These are phyloP conservation scores for Galerina sulciceps DNA, from an alignment of 768 basidiomycete species.

Conservation along the genomic window DNA sequence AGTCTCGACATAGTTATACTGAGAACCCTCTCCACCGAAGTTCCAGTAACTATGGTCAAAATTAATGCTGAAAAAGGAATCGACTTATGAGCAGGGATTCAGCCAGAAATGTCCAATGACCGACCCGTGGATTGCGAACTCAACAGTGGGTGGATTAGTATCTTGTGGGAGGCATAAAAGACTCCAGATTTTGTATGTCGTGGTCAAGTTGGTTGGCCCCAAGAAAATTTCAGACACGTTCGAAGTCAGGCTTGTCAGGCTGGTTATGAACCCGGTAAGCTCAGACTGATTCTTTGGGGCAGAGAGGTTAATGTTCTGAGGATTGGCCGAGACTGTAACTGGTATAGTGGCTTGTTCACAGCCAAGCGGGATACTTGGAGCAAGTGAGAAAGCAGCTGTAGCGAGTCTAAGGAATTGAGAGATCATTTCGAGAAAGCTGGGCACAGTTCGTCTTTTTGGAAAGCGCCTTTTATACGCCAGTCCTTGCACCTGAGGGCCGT, in stretches of 20 bases:
- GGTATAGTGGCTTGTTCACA: constrained; percentile 4
- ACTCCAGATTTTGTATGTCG: constrained; percentile 12
- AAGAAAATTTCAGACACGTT: constrained; percentile 1
- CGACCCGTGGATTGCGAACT: constrained; percentile 27
- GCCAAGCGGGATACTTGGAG: neutral
- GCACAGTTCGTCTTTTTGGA: neutral
- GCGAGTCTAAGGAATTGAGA: neutral
- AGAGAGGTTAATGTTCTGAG: neutral
- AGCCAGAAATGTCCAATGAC: neutral
- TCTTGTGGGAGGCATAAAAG: constrained; percentile 16
- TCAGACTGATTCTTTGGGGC: constrained; percentile 11
- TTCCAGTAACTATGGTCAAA: constrained; percentile 29
- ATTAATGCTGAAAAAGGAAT: constrained; percentile 10
- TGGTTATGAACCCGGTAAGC: constrained; percentile 4
- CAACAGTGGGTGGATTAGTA: constrained; percentile 9
- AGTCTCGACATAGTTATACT: constrained; percentile 25
- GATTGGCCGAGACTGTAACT: neutral
- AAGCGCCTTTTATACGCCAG: neutral
- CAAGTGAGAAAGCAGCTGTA: neutral
- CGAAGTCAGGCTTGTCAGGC: constrained; percentile 3
- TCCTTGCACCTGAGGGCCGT: too few relatives aligned
- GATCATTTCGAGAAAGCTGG: neutral
- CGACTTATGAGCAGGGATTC: neutral
- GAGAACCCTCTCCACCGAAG: constrained; percentile 21
- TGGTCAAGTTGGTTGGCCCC: neutral